Conservation (phyloP, 176 grass and related monocot species). For the Tillandsia fasciculata region DNA sequence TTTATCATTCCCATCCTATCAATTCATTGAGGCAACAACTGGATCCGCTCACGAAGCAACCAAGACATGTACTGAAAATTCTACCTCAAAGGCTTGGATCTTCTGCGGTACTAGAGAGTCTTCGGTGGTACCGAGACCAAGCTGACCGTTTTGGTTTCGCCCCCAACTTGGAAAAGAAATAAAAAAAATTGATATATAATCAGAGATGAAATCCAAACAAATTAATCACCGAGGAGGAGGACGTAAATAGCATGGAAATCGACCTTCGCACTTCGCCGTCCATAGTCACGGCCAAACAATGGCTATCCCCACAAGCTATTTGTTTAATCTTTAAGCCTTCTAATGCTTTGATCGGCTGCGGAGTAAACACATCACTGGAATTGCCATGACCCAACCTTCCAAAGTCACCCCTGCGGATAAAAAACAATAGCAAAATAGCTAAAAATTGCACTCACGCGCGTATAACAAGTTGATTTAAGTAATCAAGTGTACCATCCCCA, state of each 20-base stretch:
- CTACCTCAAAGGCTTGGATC: slow-evolving; percentile 89
- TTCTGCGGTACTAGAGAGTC: slow-evolving; percentile 92
- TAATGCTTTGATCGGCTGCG: slow-evolving; percentile 80
- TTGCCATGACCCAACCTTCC: slow-evolving; percentile 92
- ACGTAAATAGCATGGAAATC: not conserved
- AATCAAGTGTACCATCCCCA: slow-evolving; percentile 44
- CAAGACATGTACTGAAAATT: not conserved
- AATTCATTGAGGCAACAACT: not conserved
- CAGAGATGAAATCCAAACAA: not conserved
- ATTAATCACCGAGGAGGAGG: no score
- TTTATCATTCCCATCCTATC: not conserved
- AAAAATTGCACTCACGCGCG: not conserved
- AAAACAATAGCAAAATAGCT: slow-evolving; percentile 1
- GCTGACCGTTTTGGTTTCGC: slow-evolving; percentile 94
- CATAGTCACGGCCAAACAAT: slow-evolving; percentile 87
- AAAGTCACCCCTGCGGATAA: slow-evolving; percentile 63
- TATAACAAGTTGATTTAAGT: no score
- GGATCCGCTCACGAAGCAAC: not conserved
- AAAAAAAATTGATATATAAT: slow-evolving; percentile 10
- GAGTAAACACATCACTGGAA: slow-evolving; percentile 90
- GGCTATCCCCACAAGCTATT: slow-evolving; percentile 95
- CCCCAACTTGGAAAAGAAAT: slow-evolving; percentile 60
- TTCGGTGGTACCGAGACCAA: slow-evolving; percentile 89
- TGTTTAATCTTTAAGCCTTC: slow-evolving; percentile 90
- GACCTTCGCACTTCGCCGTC: slow-evolving; percentile 79